Evolutionary conservation across 495 filamentous ascomycete genomes (phyloP), one percentile per base, ranked within the genome.

Genomic region (Corynascus novoguineensis): DNA sequence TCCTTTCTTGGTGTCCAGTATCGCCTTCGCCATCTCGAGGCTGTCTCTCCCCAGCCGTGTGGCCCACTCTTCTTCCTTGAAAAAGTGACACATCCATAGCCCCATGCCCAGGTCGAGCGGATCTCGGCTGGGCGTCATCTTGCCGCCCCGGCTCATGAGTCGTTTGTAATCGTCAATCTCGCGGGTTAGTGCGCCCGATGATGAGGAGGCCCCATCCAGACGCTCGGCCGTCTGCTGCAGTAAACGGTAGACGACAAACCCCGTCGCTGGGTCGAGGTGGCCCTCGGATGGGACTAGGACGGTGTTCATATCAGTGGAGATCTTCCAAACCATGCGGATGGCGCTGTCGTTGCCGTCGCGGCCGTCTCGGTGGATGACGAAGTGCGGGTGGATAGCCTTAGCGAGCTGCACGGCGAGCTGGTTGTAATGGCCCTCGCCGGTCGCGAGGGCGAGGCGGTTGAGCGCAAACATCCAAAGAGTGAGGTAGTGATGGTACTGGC

Each of bases 391-490:
- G 25, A 86, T 78, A 0, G 80, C 78, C 49, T 75, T 73, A 21
- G 83, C 83, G 12, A 88, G 70, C 53, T 77, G 69, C 9, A 86
- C 68, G 1, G 82, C 84, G 34, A 78, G 75, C 3, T 63, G 57
- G 56, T 85, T 86, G 56, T 80, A 86, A 1, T 44, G 47, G 17
- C 62, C 49, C 32, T 86, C 76, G 0, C 72, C 71, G 4, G 75
- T 76, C 12, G 81, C 84, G 11, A 78, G 42, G 0, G 78, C 68
- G 37, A 85, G 71, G 5, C 84, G 75, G 65, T 86, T 86, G 3
- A 87, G 69, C 0, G 83, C 84, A 60, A 86, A 88, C 83, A 86
- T 85, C 84, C 84, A 88, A 2, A 88, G 60, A 0, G 83, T 86
- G 10, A 87, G 68, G 61, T 86, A 88, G 57, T 87, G 84, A 53